Evolutionary conservation across 2,329 filamentous ascomycete species (phyloP), one percentile per base, ranked within the genome.

Genomic region (Gyromitra esculenta): DNA sequence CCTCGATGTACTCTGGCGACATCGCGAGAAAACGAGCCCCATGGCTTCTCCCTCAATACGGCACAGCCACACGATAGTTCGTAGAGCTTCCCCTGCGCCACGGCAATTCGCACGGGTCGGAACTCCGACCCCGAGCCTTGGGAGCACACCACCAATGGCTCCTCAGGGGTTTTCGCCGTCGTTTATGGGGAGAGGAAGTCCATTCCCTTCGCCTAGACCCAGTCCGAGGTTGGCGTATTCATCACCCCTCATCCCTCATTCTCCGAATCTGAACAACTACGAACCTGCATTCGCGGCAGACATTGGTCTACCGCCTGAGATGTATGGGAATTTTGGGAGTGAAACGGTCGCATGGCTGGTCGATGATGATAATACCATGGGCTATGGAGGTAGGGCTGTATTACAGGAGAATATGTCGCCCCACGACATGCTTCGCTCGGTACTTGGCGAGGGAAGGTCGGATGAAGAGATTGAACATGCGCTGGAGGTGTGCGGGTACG

Each of bases 281-380:
- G 93, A 97, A 84, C 77, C 78, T 37, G 70, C 62, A 3, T 70
- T 75, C 8, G 52, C 41, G 31, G 69, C 79, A 41, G 94, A 97
- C 81, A 88, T 90, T 21, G 92, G 90, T 63, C 91, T 93, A 5
- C 90, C 92, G 18, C 90, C 91, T 57, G 94, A 98, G 82, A 92
- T 92, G 76, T 95, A 96, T 82, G 94, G 94, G 73, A 94, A 98
- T 81, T 91, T 94, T 82, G 94, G 95, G 80, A 92, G 91, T 78
- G 95, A 98, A 83, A 97, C 96, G 81, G 94, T 99, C 67, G 95
- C 98, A 84, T 98, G 95, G 96, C 88, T 98, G 59, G 93, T 97
- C 68, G 91, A 89, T 80, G 96, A 96, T 82, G 94, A 97, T 83
- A 91, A 93, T 81, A 90, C 89, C 69, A 89, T 94, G 74, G 91